Conservation (phyloP, 768 basidiomycete genomes). For the Leccinum boreale region DNA sequence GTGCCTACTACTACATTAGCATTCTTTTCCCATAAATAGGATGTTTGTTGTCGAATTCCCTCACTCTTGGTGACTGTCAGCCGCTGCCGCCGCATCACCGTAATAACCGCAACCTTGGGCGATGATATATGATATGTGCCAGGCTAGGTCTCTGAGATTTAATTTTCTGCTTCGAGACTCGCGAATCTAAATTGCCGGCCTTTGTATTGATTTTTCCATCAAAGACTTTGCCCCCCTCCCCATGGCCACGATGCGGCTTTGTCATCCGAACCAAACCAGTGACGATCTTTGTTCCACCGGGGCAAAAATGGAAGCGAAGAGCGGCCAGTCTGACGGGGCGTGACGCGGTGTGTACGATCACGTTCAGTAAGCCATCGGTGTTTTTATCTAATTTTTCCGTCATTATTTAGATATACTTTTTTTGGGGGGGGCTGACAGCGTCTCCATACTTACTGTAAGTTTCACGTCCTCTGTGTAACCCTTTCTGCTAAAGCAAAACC, state of each 20-base stretch:
- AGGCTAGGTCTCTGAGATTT: conserved; percentile 14
- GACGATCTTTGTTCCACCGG: conserved; percentile 18
- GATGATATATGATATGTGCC: conserved; percentile 1
- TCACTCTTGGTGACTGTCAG: conserved; percentile 10
- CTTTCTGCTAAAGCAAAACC: conserved; percentile 18
- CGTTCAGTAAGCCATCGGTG: conserved; percentile 10
- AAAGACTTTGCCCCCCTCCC: conserved; percentile 2
- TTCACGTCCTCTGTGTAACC: conserved; percentile 16
- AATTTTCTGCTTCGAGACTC: conserved; percentile 8
- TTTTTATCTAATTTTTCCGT: not conserved
- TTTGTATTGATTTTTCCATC: conserved; percentile 16
- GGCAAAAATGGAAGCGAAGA: conserved; percentile 23
- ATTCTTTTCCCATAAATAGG: conserved; percentile 16
- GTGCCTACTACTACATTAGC: conserved; percentile 11
- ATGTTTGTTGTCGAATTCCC: conserved; percentile 11
- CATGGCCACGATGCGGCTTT: conserved; percentile 9
- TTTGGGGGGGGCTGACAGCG: conserved; percentile 6
- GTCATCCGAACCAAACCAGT: conserved; percentile 10
- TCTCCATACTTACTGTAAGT: conserved; percentile 22
- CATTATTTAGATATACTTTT: not conserved
- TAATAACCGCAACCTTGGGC: conserved; percentile 4
- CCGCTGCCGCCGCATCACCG: conserved; percentile 16
- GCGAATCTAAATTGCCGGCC: conserved; percentile 20
- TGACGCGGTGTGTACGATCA: not conserved
- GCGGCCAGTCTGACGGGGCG: not conserved